Conservation (phyloP, 208 protist species). For the Porcisia hertigi region DNA sequence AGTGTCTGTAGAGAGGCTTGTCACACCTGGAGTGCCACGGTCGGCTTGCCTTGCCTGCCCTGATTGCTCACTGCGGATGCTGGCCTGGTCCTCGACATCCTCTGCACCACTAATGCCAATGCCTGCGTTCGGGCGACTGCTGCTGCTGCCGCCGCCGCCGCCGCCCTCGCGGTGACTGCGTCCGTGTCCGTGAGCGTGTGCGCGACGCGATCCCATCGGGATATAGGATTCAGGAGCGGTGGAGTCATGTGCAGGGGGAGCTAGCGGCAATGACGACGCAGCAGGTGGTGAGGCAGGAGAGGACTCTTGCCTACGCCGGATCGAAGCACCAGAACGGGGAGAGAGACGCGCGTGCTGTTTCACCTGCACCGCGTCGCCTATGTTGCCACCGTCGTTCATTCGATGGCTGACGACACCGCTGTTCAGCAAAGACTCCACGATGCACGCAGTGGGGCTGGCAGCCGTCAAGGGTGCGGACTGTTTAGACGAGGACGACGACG, state of each 20-base stretch:
- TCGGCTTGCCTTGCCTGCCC: background rate
- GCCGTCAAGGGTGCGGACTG: background rate
- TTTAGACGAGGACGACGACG: background rate
- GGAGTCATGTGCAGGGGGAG: background rate
- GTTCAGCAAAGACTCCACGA: background rate
- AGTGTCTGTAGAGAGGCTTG: background rate
- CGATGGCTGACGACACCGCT: background rate
- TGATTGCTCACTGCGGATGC: background rate
- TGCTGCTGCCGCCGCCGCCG: background rate
- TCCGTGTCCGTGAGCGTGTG: background rate
- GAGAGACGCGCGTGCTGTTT: no score
- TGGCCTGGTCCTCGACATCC: slow-evolving; percentile 1
- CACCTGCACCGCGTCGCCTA: background rate
- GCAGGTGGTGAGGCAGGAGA: background rate
- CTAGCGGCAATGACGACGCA: background rate
- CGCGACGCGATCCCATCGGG: slow-evolving; percentile 3
- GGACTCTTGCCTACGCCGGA: background rate
- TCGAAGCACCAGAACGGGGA: background rate
- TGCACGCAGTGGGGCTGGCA: no score
- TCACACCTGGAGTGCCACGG: background rate
- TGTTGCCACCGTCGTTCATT: background rate
- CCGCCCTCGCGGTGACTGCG: background rate
- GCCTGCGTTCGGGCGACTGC: background rate
- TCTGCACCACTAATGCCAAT: background rate
- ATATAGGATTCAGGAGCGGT: background rate